phyloP scores from a whole-genome alignment of 495 filamentous ascomycete species.

The Neurospora sp. region DNA sequence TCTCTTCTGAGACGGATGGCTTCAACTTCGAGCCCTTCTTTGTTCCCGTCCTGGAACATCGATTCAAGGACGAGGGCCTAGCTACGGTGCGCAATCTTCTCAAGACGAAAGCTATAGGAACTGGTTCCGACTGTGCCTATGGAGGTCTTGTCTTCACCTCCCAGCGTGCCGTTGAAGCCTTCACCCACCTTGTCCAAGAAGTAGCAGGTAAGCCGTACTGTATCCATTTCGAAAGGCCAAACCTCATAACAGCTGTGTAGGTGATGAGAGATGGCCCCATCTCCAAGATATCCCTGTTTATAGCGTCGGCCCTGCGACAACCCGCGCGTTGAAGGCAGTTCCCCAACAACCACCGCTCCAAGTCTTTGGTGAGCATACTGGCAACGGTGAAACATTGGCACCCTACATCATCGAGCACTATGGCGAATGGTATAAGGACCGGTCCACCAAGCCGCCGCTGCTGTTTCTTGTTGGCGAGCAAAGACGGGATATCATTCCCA shows the following conservation, averaged over 20 bases:
- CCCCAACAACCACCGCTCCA: constrained; percentile 36
- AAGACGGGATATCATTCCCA: constrained; percentile 79
- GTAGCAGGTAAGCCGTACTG: constrained; percentile 27
- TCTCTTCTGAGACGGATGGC: constrained; percentile 36
- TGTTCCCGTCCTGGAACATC: constrained; percentile 77
- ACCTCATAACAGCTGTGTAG: constrained; percentile 6
- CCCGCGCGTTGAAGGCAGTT: constrained; percentile 55
- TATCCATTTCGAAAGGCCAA: neutral
- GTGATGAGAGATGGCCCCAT: constrained; percentile 31
- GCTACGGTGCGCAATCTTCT: constrained; percentile 27
- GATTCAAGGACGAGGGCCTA: constrained; percentile 36
- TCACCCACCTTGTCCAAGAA: constrained; percentile 53
- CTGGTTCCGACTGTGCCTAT: constrained; percentile 37
- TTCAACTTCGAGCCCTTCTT: constrained; percentile 53
- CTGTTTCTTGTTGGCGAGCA: constrained; percentile 85
- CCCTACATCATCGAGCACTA: constrained; percentile 69
- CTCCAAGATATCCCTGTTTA: constrained; percentile 57
- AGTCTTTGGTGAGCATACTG: constrained; percentile 65
- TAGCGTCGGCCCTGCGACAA: constrained; percentile 87
- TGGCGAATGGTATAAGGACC: constrained; percentile 27
- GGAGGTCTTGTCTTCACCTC: constrained; percentile 89
- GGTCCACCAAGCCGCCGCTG: constrained; percentile 45
- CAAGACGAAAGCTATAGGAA: constrained; percentile 23
- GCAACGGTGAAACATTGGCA: constrained; percentile 72
- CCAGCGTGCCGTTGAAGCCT: constrained; percentile 85